Evolutionary conservation across 2,329 filamentous ascomycete genomes (phyloP).

Genomic region (Parascedosporium putredinis): DNA sequence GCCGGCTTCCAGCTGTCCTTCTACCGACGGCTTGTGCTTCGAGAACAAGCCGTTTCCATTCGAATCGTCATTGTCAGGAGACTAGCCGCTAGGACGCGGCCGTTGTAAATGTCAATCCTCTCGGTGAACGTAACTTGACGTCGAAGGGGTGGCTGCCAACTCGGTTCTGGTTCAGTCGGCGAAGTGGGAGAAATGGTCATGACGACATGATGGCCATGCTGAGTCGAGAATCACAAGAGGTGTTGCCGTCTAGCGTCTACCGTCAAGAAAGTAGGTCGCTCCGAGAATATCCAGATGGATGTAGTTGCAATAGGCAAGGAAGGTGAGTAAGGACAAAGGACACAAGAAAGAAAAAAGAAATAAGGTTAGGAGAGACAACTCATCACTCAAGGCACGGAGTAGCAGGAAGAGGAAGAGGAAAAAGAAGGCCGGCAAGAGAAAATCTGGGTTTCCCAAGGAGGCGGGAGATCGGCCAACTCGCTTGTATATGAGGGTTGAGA

Average conservation of each 20-base stretch:
- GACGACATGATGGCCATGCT: constrained; percentile 6
- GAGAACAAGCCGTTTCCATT: constrained; percentile 2
- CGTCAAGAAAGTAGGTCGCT: neutral
- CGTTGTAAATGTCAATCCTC: neutral
- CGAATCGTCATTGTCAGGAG: neutral
- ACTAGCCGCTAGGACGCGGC: neutral
- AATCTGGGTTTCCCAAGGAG: neutral
- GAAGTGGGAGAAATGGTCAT: constrained; percentile 4
- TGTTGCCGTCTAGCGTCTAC: neutral
- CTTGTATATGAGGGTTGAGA: constrained; percentile 1
- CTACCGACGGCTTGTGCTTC: neutral
- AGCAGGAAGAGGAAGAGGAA: neutral
- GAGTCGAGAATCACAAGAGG: neutral
- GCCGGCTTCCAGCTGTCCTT: neutral
- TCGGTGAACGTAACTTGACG: constrained; percentile 3
- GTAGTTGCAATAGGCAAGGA: neutral
- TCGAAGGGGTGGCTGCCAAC: constrained; percentile 4
- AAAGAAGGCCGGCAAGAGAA: neutral
- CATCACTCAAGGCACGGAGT: neutral
- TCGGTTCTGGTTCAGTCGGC: constrained; percentile 6
- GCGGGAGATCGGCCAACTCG: neutral
- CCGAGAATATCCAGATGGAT: no score
- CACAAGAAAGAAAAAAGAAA: neutral
- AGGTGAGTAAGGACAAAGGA: neutral
- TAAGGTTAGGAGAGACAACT: neutral